Percentiles rank a stretch among this genome's conserved stretches.
Evolutionary conservation across 805 yeast genomes (phyloP).

Genomic region (Ogataea dorogensis): DNA sequence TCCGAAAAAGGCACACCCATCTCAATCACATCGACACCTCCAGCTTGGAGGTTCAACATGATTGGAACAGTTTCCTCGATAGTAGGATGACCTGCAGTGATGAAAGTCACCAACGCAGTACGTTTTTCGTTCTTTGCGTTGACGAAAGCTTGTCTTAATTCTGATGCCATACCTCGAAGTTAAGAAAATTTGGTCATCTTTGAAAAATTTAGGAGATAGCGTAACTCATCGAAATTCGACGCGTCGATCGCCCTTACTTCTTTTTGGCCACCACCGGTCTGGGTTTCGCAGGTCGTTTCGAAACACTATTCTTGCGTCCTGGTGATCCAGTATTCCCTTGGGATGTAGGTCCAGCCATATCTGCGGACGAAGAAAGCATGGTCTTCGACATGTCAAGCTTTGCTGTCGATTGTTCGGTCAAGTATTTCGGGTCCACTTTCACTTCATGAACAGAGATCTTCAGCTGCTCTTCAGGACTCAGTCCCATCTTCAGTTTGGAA

Average conservation of each 20-base stretch:
- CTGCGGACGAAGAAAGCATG: conserved; percentile 1
- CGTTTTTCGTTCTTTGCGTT: conserved; percentile 48
- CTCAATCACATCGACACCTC: conserved; percentile 95
- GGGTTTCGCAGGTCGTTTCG: conserved; percentile 12
- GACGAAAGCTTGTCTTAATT: conserved; percentile 35
- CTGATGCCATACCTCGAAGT: conserved; percentile 27
- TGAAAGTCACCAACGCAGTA: conserved; percentile 84
- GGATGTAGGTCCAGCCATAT: conserved; percentile 4
- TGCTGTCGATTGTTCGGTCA: conserved; percentile 14
- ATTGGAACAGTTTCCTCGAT: conserved; percentile 85
- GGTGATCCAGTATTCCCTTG: conserved; percentile 7
- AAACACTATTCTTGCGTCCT: conserved; percentile 1
- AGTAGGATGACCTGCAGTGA: conserved; percentile 93
- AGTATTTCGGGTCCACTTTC: conserved; percentile 21
- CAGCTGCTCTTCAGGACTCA: conserved; percentile 48
- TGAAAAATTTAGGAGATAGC: conserved; percentile 2
- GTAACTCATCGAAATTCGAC: conserved; percentile 1
- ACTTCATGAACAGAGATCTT: conserved; percentile 27
- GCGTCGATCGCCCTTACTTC: conserved; percentile 12
- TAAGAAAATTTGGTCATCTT: conserved; percentile 10
- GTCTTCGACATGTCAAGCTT: conserved; percentile 8
- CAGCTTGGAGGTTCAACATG: conserved; percentile 83
- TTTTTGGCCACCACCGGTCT: conserved; percentile 11
- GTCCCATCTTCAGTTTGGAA: conserved; percentile 49
- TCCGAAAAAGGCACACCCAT: conserved; percentile 96